These are phyloP conservation scores for Takashimella koratensis DNA, from an alignment of 1,284 basidiomycete genomes.

Conservation along the genomic window DNA sequence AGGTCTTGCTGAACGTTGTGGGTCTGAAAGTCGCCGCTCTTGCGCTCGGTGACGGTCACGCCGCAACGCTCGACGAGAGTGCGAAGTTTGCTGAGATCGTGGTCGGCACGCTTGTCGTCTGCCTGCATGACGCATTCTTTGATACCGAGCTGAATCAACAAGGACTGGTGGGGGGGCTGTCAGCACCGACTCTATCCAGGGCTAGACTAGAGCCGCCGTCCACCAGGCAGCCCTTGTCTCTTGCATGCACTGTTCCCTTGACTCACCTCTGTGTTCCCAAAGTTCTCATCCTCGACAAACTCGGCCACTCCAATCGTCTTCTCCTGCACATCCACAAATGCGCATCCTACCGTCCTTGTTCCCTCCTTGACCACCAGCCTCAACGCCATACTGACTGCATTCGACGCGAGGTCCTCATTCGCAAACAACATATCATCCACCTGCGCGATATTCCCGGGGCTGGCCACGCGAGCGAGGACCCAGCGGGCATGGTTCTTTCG, in stretches of 20 bases:
- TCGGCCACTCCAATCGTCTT: constrained; percentile 66
- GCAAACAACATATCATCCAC: constrained; percentile 91
- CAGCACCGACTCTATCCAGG: no score
- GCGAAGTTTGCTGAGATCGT: constrained; percentile 80
- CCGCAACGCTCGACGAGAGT: constrained; percentile 84
- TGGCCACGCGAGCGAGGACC: constrained; percentile 74
- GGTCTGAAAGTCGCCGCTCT: constrained; percentile 75
- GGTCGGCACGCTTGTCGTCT: constrained; percentile 59
- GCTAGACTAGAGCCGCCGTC: no score
- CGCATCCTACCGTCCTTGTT: constrained; percentile 53
- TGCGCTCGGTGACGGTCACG: constrained; percentile 83
- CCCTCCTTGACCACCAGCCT: constrained; percentile 65
- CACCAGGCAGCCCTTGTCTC: not conserved
- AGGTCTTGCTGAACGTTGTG: constrained; percentile 84
- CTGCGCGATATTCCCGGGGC: constrained; percentile 87
- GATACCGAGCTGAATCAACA: constrained; percentile 92
- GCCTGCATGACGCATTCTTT: constrained; percentile 76
- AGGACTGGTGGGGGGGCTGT: constrained; percentile 69
- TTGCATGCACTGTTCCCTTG: not conserved
- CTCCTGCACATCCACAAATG: constrained; percentile 56
- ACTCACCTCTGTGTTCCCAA: constrained; percentile 86
- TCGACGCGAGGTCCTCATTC: constrained; percentile 73
- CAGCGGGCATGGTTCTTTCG: constrained; percentile 66
- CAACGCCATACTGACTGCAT: constrained; percentile 88
- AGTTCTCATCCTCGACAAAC: constrained; percentile 91